Evolutionary conservation across 2,329 filamentous ascomycete genomes (phyloP).

Genomic region (Alternaria atra): DNA sequence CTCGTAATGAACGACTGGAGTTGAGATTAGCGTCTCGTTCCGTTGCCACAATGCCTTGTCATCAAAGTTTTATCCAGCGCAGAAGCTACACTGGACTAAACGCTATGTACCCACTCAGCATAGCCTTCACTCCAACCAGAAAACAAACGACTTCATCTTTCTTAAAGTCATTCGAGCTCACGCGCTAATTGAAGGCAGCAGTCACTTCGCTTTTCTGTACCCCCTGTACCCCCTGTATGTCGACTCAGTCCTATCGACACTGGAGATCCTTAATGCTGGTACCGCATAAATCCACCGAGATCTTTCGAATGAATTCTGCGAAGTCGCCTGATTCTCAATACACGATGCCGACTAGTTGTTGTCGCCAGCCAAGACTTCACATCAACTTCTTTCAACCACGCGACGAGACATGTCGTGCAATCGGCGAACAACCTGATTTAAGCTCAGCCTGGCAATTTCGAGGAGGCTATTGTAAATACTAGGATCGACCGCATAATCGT

Average conservation of each 20-base stretch:
- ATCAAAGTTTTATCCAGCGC: conserved; percentile 6
- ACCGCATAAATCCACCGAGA: conserved; percentile 59
- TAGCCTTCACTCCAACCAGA: conserved; percentile 55
- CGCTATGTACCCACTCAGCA: conserved; percentile 56
- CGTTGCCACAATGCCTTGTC: neutral
- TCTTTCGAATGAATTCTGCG: conserved; percentile 58
- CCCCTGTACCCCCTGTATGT: conserved; percentile 42
- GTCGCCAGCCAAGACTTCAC: conserved; percentile 49
- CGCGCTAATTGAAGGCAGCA: conserved; percentile 55
- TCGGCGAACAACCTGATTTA: conserved; percentile 57
- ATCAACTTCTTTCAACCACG: conserved; percentile 57
- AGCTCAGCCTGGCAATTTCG: conserved; percentile 50
- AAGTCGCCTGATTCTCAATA: conserved; percentile 51
- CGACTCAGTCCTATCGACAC: conserved; percentile 54
- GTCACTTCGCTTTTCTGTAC: conserved; percentile 56
- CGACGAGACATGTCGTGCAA: conserved; percentile 57
- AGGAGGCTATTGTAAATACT: conserved; percentile 55
- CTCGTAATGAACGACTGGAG: neutral
- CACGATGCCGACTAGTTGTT: conserved; percentile 42
- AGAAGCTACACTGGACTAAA: conserved; percentile 58
- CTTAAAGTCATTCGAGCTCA: conserved; percentile 58
- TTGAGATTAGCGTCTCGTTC: neutral
- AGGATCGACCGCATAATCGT: conserved; percentile 58
- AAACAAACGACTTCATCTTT: conserved; percentile 57
- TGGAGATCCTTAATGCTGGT: conserved; percentile 58